Evolutionary conservation across 129 eudicot species (phyloP).

Genomic region (Lonicera japonica): DNA sequence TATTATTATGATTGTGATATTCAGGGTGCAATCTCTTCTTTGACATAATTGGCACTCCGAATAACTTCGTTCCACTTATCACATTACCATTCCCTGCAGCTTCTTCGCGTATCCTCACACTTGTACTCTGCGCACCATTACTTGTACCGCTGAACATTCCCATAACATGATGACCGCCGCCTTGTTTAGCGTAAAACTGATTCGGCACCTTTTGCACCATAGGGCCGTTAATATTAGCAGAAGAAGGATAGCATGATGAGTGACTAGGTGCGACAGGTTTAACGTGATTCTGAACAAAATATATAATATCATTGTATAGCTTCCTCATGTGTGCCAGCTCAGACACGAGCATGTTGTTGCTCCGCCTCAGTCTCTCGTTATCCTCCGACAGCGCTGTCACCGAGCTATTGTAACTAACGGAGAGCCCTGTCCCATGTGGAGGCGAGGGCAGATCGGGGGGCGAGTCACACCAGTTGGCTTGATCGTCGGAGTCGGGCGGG

Average conservation of each 20-base stretch:
- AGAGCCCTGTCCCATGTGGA: constrained; percentile 10
- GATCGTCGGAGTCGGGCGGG: constrained; percentile 81
- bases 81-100: constrained; percentile 1
- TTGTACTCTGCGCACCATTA: constrained; percentile 15
- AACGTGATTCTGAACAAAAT: constrained; percentile 89
- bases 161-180: constrained; percentile 10
- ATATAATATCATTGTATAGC: constrained; percentile 83
- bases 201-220: constrained; percentile 21
- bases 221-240: constrained; percentile 1
- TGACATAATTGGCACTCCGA: constrained; percentile 72
- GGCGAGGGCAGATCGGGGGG: constrained; percentile 55
- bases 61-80: constrained; percentile 46
- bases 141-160: not conserved
- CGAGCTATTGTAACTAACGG: constrained; percentile 17
- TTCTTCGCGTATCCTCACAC: constrained; percentile 21
- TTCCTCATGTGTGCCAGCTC: constrained; percentile 91
- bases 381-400: constrained; percentile 76
- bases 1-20: not conserved
- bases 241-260: constrained; percentile 25
- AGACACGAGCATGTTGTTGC: constrained; percentile 76
- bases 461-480: constrained; percentile 22
- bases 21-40: constrained; percentile 82
- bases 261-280: constrained; percentile 76
- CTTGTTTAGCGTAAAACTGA: constrained; percentile 18
- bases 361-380: constrained; percentile 69